Percentiles rank a stretch among this genome's conserved stretches.
These are phyloP conservation scores for Triadica sebifera DNA, from an alignment of 345 rosid species.

Conservation along the genomic window DNA sequence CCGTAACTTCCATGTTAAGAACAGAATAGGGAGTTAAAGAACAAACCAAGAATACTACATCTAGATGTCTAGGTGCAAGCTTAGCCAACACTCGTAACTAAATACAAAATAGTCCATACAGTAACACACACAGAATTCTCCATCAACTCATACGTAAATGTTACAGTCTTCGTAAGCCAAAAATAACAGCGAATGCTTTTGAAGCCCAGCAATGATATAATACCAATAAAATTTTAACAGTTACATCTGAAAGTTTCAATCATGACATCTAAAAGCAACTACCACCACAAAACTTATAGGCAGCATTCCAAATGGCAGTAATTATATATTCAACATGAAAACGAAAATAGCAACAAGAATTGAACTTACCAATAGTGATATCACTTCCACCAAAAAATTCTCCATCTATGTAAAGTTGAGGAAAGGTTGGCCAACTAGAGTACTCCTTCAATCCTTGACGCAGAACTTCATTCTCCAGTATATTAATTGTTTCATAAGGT, in stretches of 20 bases:
- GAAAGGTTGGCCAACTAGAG: slow-evolving; percentile 94
- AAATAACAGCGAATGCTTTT: not conserved
- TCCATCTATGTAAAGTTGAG: slow-evolving; percentile 87
- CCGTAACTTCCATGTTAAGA: not conserved
- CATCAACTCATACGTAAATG: not conserved
- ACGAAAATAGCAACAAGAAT: not conserved
- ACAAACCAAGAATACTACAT: not conserved
- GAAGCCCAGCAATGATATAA: not conserved
- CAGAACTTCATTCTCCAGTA: slow-evolving; percentile 76
- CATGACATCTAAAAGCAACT: not conserved
- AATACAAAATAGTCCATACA: not conserved
- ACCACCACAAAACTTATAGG: not conserved
- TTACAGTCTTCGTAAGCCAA: not conserved
- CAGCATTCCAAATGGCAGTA: not conserved
- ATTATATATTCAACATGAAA: not conserved
- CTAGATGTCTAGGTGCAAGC: not conserved
- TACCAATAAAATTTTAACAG: not conserved
- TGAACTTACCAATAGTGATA: slow-evolving; percentile 68
- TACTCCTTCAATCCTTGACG: slow-evolving; percentile 91
- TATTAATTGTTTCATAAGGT: slow-evolving; percentile 73
- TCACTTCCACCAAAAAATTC: slow-evolving; percentile 96
- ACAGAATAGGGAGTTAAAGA: not conserved
- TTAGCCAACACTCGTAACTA: not conserved
- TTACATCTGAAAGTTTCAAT: not conserved
- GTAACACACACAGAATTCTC: not conserved